These are phyloP conservation scores for Cladophialophora bantiana DNA, from an alignment of 2,329 filamentous ascomycete species.

Conservation along the genomic window DNA sequence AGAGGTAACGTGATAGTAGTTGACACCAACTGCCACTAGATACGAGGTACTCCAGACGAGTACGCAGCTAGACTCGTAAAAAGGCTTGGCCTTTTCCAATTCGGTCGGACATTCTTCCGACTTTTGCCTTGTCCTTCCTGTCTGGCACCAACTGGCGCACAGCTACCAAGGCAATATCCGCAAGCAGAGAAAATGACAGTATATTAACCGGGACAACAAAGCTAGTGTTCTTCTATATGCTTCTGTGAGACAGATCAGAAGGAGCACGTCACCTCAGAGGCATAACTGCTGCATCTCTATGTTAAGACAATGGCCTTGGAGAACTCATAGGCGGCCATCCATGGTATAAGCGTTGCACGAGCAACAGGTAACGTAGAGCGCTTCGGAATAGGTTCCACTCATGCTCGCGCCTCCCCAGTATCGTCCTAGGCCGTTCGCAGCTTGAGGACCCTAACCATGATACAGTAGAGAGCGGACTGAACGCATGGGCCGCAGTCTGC, in stretches of 20 bases:
- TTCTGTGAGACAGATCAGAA: neutral
- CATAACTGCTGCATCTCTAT: neutral
- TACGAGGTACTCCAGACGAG: too few relatives aligned
- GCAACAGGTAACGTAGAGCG: neutral
- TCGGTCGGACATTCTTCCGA: too few relatives aligned
- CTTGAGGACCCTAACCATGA: neutral
- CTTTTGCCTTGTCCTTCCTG: too few relatives aligned
- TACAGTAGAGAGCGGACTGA: conserved; percentile 50
- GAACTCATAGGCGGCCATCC: neutral
- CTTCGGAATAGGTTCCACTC: neutral
- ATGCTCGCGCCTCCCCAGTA: neutral
- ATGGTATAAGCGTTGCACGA: neutral
- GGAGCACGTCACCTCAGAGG: neutral
- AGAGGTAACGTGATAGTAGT: neutral
- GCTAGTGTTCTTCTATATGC: neutral
- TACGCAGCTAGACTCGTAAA: too few relatives aligned
- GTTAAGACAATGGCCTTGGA: neutral
- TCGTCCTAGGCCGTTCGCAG: neutral
- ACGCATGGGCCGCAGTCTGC: conserved; percentile 58
- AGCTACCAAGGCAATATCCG: too few relatives aligned
- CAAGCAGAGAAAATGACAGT: too few relatives aligned
- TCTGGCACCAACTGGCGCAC: too few relatives aligned
- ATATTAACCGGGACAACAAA: too few relatives aligned
- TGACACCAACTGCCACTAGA: neutral
- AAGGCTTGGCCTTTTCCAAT: too few relatives aligned